Percentiles rank a stretch among this genome's conserved stretches.
Conservation (phyloP, 2,329 filamentous ascomycete genomes). For the Teratosphaeria gauchensis region DNA sequence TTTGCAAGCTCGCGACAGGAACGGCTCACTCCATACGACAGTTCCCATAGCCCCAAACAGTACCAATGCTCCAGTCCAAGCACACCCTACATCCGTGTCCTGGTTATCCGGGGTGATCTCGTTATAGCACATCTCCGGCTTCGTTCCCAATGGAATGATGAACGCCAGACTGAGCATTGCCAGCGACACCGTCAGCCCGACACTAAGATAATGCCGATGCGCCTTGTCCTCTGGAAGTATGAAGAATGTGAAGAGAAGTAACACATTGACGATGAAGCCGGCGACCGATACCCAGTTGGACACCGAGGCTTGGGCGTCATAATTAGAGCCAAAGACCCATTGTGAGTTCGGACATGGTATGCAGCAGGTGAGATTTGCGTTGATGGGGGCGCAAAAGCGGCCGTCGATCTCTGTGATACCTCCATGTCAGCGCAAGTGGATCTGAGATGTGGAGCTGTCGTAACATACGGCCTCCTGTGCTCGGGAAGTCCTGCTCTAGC, state of each 20-base stretch:
- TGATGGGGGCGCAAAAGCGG: constrained; percentile 42
- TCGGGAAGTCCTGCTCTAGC: neutral
- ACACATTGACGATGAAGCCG: constrained; percentile 59
- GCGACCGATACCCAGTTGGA: constrained; percentile 69
- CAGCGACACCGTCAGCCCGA: constrained; percentile 63
- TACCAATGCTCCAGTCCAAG: constrained; percentile 72
- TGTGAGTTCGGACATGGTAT: constrained; percentile 74
- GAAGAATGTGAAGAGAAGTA: constrained; percentile 66
- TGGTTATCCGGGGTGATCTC: constrained; percentile 86
- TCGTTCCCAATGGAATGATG: constrained; percentile 69
- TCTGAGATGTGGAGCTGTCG: neutral
- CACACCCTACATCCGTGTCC: constrained; percentile 46
- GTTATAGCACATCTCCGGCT: constrained; percentile 73
- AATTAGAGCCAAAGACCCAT: constrained; percentile 54
- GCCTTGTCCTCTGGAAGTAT: constrained; percentile 74
- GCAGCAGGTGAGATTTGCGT: constrained; percentile 54
- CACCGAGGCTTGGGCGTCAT: constrained; percentile 41
- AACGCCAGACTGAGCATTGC: constrained; percentile 74
- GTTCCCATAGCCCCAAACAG: constrained; percentile 75
- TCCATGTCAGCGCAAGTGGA: neutral
- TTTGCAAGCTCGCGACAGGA: neutral
- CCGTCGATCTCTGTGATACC: constrained; percentile 32
- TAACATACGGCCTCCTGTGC: neutral
- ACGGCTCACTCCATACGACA: constrained; percentile 58
- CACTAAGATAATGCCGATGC: constrained; percentile 77